Percentiles rank a stretch among this genome's conserved stretches.
These are phyloP conservation scores for Anisodus acutangulus DNA, from an alignment of 257 asterid genomes.

Conservation along the genomic window DNA sequence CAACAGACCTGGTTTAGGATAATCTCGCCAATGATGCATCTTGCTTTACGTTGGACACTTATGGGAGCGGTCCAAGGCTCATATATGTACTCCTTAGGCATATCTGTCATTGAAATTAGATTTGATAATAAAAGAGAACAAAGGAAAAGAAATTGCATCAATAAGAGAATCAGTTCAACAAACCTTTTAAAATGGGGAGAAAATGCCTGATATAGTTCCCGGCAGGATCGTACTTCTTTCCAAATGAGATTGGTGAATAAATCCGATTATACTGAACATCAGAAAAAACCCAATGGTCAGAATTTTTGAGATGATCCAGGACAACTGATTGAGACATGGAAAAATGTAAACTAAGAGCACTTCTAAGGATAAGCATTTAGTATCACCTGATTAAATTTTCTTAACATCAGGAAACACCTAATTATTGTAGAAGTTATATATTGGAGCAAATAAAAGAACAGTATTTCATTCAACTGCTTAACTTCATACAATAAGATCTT, in stretches of 20 bases:
- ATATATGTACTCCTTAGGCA: constrained; percentile 95
- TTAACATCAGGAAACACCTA: neutral
- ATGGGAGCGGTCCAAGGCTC: constrained; percentile 97
- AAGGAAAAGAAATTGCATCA: neutral
- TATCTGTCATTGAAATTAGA: constrained; percentile 54
- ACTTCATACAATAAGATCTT: neutral
- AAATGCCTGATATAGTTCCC: constrained; percentile 86
- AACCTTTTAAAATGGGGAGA: constrained; percentile 89
- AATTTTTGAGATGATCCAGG: neutral
- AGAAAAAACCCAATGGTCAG: neutral
- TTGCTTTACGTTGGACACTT: constrained; percentile 78
- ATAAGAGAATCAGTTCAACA: constrained; percentile 26
- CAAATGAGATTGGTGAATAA: constrained; percentile 92
- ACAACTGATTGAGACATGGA: constrained; percentile 21
- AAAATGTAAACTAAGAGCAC: constrained; percentile 20
- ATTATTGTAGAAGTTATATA: neutral
- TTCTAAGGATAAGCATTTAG: neutral
- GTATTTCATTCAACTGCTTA: neutral
- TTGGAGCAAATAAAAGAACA: neutral
- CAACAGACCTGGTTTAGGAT: constrained; percentile 88
- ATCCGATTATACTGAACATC: constrained; percentile 76
- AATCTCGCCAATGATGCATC: constrained; percentile 86
- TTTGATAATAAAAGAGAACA: neutral
- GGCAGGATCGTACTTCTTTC: constrained; percentile 86
- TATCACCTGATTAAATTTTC: neutral